These are phyloP conservation scores for Colletotrichum cereale DNA, from an alignment of 2,329 filamentous ascomycete species.

Conservation along the genomic window DNA sequence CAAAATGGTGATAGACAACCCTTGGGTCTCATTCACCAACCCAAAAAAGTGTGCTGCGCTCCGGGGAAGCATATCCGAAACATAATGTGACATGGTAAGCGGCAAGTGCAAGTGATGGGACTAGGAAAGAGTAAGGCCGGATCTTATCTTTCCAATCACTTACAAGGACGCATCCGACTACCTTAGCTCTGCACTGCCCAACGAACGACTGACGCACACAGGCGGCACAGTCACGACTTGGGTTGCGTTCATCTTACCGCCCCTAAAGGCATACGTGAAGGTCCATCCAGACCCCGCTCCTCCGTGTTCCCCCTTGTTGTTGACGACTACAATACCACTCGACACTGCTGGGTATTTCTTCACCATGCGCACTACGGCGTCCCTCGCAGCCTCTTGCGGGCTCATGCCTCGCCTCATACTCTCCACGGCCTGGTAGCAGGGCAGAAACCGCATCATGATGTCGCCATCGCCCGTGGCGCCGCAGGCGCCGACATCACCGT, in stretches of 20 bases:
- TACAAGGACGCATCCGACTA: not conserved
- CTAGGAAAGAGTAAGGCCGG: not conserved
- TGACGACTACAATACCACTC: conserved; percentile 65
- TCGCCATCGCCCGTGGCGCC: conserved; percentile 70
- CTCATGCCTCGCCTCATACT: conserved; percentile 62
- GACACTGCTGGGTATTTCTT: conserved; percentile 59
- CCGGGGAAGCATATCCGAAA: too few relatives aligned
- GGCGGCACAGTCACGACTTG: conserved; percentile 57
- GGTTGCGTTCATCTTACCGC: conserved; percentile 59
- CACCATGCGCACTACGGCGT: conserved; percentile 64
- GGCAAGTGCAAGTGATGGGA: not conserved
- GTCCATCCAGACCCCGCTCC: conserved; percentile 66
- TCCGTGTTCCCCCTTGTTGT: conserved; percentile 61
- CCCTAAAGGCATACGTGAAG: conserved; percentile 66
- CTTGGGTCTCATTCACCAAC: not conserved
- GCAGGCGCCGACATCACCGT: conserved; percentile 65
- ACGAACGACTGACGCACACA: conserved; percentile 19
- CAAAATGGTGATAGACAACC: conserved; percentile 3
- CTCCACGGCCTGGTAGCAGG: conserved; percentile 70
- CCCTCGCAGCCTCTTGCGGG: conserved; percentile 62
- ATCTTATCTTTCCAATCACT: not conserved
- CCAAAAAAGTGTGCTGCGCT: too few relatives aligned
- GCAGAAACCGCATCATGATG: conserved; percentile 68
- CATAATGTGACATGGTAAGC: not conserved
- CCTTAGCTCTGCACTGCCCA: not conserved